phyloP scores from a whole-genome alignment of 2,329 filamentous ascomycete genomes.

The Fusarium caatingaense region DNA sequence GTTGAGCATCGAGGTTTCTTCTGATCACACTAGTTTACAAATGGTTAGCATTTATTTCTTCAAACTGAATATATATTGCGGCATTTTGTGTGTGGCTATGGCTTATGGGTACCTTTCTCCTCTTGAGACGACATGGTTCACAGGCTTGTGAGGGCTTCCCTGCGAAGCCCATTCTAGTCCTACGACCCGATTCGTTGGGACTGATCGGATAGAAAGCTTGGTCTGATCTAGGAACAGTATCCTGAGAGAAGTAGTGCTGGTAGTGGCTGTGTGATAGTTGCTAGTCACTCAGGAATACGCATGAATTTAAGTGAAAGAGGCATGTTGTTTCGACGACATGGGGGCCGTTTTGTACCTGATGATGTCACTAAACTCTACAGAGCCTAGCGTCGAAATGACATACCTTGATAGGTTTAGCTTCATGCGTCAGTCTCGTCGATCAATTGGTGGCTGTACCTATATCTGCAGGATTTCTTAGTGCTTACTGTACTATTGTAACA shows the following conservation, averaged over 20 bases:
- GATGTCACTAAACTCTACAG: neutral
- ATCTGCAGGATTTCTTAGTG: neutral
- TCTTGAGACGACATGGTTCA: constrained; percentile 7
- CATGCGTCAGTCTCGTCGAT: neutral
- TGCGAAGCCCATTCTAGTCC: neutral
- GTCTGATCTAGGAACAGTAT: rapidly evolving
- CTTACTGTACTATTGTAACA: neutral
- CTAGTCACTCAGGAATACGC: neutral
- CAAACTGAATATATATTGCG: rapidly evolving
- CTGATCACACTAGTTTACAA: neutral
- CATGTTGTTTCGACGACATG: neutral
- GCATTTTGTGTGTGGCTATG: neutral
- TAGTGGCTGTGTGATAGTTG: neutral
- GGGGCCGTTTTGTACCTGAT: neutral
- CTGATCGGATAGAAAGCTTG: neutral
- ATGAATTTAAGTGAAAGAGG: constrained; percentile 1
- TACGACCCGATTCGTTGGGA: neutral
- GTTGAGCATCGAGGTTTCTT: constrained; percentile 3
- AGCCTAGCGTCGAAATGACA: constrained; percentile 10
- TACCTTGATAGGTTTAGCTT: neutral
- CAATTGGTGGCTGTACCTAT: neutral
- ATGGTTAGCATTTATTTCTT: neutral
- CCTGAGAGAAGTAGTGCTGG: rapidly evolving
- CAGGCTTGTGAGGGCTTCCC: constrained; percentile 10
- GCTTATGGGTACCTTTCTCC: neutral